Conservation (phyloP, 371 early-diverging fungal species). For the Mucor sp. region DNA sequence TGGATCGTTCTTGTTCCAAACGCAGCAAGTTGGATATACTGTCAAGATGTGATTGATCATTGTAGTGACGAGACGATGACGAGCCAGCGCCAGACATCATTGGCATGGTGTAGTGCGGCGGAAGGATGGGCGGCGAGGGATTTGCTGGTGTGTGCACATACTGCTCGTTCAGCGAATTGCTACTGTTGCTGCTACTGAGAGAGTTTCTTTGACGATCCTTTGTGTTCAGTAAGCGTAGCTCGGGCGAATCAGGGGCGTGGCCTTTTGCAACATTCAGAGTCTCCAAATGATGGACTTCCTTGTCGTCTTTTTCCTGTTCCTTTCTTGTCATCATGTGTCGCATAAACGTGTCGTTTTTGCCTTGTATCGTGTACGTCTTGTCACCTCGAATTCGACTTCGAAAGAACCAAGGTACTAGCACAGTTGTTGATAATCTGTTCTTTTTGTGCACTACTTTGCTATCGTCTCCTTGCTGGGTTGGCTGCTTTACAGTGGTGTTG, state of each 20-base stretch:
- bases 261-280: background rate
- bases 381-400: background rate
- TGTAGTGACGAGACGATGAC: background rate
- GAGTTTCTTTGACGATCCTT: background rate
- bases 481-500: background rate
- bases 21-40: background rate
- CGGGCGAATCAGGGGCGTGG: background rate
- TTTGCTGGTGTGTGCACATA: background rate
- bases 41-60: background rate
- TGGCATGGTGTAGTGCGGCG: background rate
- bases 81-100: background rate
- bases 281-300: background rate
- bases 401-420: conserved; percentile 25
- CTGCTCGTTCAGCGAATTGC: background rate
- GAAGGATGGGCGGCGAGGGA: background rate
- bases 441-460: background rate
- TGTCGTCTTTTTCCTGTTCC: background rate
- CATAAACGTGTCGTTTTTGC: background rate
- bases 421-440: background rate
- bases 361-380: conserved; percentile 1
- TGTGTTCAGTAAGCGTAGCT: background rate
- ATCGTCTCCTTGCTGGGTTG: background rate
- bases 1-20: conserved; percentile 4
- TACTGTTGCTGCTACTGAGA: background rate
- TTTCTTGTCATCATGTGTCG: conserved; percentile 2